Evolutionary conservation across 345 rosid species (phyloP), one percentile per base, ranked within the genome.

Genomic region (Linum trigynum): DNA sequence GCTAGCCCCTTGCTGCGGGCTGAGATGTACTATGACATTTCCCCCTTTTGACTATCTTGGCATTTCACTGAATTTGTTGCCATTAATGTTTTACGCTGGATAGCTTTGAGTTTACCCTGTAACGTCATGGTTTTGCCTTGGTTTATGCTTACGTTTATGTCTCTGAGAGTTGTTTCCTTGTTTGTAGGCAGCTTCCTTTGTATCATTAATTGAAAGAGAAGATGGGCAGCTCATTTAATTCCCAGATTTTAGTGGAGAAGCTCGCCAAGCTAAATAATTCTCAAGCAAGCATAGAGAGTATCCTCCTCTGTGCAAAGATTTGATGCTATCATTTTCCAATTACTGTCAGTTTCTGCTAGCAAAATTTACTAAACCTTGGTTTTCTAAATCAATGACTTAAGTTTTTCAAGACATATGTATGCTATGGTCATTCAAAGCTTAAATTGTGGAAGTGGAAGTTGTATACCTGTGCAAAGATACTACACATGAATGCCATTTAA

Each of bases 211-310:
- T 76, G 74, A 67, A 63, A 65, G 78, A 72, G 73, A 23, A 68
- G 71, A 90, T 94, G 99, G 92, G 82, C 48, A 83, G 92, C 68
- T 82, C 99, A 68, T 94, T 94, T 74, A 94, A 90, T 73, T 80
- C 96, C 17, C 95, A 94, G 76, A 90, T 94, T 63, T 80, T 94
- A 67, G 82, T 85, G 66, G 99, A 94, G 55, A 94, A 94, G 85
- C 90, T 94, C 57, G 78, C 84, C 62, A 94, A 90, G 84, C 99
- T 94, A 74, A 90, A 90, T 77, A 85, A 55, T 65, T 73, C 99
- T 23, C 99, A 94, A 76, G 84, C 97, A 36, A 90, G 99, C 91
- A 94, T 94, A 62, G 99, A 94, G 78, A 94, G 99, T 94, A 94
- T 94, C 99, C 95, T 88, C 59, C 50, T 68, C 36, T 23, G 64